These are phyloP conservation scores for Ceratobasidium papillatum DNA, from an alignment of 1,284 basidiomycete genomes.

Conservation along the genomic window DNA sequence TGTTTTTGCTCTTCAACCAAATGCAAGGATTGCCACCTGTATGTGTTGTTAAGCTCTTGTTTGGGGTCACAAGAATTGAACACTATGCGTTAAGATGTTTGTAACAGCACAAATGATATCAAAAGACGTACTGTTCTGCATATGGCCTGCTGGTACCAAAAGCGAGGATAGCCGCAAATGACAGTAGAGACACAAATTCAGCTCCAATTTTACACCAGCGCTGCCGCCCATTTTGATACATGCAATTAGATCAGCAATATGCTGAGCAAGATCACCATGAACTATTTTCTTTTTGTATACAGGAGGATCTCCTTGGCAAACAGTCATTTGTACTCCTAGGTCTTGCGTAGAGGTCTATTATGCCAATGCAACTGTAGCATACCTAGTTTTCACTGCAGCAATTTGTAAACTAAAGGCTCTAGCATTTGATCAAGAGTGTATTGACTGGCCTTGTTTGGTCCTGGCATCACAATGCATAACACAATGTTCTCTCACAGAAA, in stretches of 20 bases:
- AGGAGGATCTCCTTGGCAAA: not conserved
- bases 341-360: no score
- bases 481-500: constrained; percentile 15
- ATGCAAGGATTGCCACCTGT: not conserved
- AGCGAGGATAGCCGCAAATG: not conserved
- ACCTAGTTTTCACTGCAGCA: no score
- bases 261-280: not conserved
- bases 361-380: no score
- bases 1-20: not conserved
- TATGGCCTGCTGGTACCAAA: not conserved
- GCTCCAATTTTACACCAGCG: not conserved
- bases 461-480: constrained; percentile 1
- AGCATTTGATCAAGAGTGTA: constrained; percentile 22
- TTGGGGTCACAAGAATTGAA: not conserved
- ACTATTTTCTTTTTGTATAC: not conserved
- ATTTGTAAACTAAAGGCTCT: not conserved
- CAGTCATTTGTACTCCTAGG: not conserved
- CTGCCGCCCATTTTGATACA: not conserved
- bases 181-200: constrained; percentile 7
- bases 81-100: no score
- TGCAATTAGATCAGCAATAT: constrained; percentile 2
- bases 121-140: not conserved
- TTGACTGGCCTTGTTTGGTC: not conserved
- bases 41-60: constrained; percentile 3
- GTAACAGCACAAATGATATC: not conserved